phyloP scores from a whole-genome alignment of 139 green algal species.

The Mychonastes homosphaera region DNA sequence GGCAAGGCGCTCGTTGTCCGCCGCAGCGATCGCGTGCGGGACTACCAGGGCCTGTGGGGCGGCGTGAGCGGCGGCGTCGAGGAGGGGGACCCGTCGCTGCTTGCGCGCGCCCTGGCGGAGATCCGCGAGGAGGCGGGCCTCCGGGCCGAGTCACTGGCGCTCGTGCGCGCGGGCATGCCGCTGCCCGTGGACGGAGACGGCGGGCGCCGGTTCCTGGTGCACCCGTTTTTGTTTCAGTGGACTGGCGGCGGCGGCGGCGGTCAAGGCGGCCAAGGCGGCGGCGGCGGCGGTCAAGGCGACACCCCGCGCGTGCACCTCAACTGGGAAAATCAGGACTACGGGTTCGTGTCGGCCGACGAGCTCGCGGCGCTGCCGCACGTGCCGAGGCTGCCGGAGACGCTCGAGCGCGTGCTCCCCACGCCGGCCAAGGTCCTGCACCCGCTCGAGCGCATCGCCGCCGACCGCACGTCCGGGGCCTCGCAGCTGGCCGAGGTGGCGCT shows the following conservation, averaged over 20 bases:
- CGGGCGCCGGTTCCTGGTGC: slow-evolving; percentile 19
- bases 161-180: slow-evolving; percentile 20
- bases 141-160: not conserved
- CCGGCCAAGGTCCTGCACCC: slow-evolving; percentile 11
- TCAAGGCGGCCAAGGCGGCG: not conserved
- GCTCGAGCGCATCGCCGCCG: slow-evolving; percentile 14
- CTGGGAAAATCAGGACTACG: slow-evolving; percentile 29
- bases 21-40: slow-evolving; percentile 19
- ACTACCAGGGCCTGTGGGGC: slow-evolving; percentile 21
- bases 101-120: slow-evolving; percentile 15
- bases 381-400: slow-evolving; percentile 19
- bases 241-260: not conserved
- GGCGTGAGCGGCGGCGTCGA: slow-evolving; percentile 28
- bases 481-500: slow-evolving; percentile 22
- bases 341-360: slow-evolving; percentile 14
- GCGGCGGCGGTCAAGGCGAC: not conserved
- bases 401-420: slow-evolving; percentile 16
- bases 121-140: slow-evolving; percentile 26
- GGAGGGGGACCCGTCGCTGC: slow-evolving; percentile 5
- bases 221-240: slow-evolving; percentile 29
- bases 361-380: slow-evolving; percentile 10
- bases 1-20: slow-evolving; percentile 23
- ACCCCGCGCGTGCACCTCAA: slow-evolving; percentile 20
- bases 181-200: slow-evolving; percentile 28
- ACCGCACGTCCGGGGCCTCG: slow-evolving; percentile 25